Base-by-base conservation (phyloP, 805 yeast genomes). In the Phaffomyces opuntiae region DNA sequence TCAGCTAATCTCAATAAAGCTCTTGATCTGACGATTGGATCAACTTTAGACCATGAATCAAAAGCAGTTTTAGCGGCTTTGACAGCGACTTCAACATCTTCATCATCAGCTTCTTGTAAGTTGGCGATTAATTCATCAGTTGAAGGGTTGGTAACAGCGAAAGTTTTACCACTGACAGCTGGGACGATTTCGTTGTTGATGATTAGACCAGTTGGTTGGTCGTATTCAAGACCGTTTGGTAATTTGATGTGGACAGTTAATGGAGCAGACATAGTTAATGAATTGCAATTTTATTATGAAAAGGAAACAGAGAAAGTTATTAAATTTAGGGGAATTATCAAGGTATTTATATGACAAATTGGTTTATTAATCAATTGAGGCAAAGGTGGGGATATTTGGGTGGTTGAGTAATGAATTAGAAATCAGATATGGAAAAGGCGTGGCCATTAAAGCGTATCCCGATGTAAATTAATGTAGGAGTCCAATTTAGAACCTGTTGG, bases 201-300 rank as follows among this genome's bases (percentile, higher is more conserved):
- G 74, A 87, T 90, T 56, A 90, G 69, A 52, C 96, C 96, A 11
- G 85, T 81, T 56, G 96, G 96, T 69, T 86, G 95, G 43, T 78
- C 73, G 60, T 83, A 84, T 33, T 72, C 67, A 31, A 68, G 53
- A 26, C 90, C 90, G 52, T 80, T 82, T 50, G 90, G 89, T 49
- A 81, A 67, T 9, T 73, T 74, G 52, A 83, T 64, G 32, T 67
- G 67, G 9, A 70, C 69, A 4, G 74, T 45, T 3, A 42, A 38
- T 42, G 48, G 42, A 33, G 35, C 45, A 42, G 48, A 45, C 48
- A 45, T 45, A 38, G 7, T 41, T 26, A 16, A 26, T 25, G 13
- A 25, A 26, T n/a, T 21, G 19, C 26, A 9, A 38, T 9, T 26
- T 26, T 38, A 25, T 19, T 14, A n/a, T 32, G 7, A n/a, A 32